These are phyloP conservation scores for Graphilbum fragrans DNA, from an alignment of 2,329 filamentous ascomycete genomes.

Conservation along the genomic window DNA sequence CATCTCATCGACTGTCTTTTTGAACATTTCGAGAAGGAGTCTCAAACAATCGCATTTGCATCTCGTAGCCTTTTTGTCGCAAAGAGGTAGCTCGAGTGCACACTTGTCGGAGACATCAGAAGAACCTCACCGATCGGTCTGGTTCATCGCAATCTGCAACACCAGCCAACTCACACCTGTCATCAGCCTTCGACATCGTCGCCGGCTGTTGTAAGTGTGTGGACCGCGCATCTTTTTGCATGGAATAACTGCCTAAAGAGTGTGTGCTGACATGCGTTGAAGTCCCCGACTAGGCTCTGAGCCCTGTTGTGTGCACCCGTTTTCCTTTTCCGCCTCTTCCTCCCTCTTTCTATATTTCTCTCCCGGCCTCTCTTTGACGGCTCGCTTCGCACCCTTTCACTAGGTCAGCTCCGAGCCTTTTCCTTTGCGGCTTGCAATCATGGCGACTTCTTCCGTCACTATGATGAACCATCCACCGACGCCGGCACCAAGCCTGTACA, in stretches of 20 bases:
- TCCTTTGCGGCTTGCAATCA: neutral
- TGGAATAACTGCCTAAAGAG: slow-evolving; percentile 7
- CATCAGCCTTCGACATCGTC: slow-evolving; percentile 12
- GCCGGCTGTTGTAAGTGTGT: slow-evolving; percentile 13
- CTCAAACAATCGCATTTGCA: too few relatives aligned
- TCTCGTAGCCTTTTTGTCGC: too few relatives aligned
- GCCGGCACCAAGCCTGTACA: slow-evolving; percentile 10
- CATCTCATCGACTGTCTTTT: too few relatives aligned
- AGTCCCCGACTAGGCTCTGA: slow-evolving; percentile 7
- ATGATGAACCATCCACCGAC: slow-evolving; percentile 6
- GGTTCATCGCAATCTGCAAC: neutral
- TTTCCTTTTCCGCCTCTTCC: neutral
- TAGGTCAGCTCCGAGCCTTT: neutral
- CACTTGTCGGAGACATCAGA: too few relatives aligned
- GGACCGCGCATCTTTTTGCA: slow-evolving; percentile 8
- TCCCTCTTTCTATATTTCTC: neutral
- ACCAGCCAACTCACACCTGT: slow-evolving; percentile 7
- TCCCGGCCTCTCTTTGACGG: neutral
- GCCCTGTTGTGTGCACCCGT: slow-evolving; percentile 3
- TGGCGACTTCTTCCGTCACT: slow-evolving; percentile 7
- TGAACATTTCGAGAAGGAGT: too few relatives aligned
- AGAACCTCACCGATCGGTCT: too few relatives aligned
- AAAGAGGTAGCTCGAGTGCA: too few relatives aligned
- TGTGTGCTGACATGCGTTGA: slow-evolving; percentile 11
- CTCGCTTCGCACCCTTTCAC: neutral